These are phyloP conservation scores for Garcileccinum viscosum DNA, from an alignment of 1,284 basidiomycete genomes.

Conservation along the genomic window DNA sequence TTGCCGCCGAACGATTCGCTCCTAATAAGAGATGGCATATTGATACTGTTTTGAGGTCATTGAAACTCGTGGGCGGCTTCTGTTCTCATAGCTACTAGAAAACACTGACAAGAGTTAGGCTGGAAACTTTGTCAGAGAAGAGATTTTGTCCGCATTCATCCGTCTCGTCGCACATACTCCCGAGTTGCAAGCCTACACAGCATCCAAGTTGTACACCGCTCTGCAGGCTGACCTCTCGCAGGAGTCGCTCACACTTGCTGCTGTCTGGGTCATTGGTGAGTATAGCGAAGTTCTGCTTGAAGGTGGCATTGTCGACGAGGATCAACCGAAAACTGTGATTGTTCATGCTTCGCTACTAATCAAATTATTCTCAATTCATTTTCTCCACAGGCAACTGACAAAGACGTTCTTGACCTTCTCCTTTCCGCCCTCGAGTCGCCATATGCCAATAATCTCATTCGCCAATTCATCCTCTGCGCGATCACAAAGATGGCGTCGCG, in stretches of 20 bases:
- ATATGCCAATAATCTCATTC: constrained; percentile 89
- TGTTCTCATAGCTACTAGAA: neutral
- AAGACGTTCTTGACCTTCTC: constrained; percentile 86
- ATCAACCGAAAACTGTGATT: constrained; percentile 73
- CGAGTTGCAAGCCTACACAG: constrained; percentile 95
- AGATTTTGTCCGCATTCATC: constrained; percentile 94
- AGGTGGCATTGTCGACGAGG: constrained; percentile 89
- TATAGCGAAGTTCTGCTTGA: constrained; percentile 93
- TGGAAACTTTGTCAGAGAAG: constrained; percentile 98
- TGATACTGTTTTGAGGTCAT: constrained; percentile 91
- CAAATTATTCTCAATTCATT: constrained; percentile 7
- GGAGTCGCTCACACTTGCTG: constrained; percentile 91
- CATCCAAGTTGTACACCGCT: constrained; percentile 90
- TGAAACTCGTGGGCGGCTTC: constrained; percentile 78
- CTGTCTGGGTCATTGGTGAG: constrained; percentile 97
- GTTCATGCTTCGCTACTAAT: neutral
- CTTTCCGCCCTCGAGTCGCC: constrained; percentile 91
- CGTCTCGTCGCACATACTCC: constrained; percentile 97
- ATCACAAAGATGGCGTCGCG: constrained; percentile 92
- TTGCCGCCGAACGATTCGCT: constrained; percentile 95
- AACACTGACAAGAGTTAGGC: constrained; percentile 57
- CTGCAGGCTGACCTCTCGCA: constrained; percentile 94
- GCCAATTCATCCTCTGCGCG: constrained; percentile 91
- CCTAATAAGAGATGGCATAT: constrained; percentile 99
- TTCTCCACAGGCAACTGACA: constrained; percentile 69